Percentiles rank a stretch among this genome's conserved stretches.
Evolutionary conservation across 1,284 basidiomycete genomes (phyloP).

Genomic region (Bjerkandera adusta): DNA sequence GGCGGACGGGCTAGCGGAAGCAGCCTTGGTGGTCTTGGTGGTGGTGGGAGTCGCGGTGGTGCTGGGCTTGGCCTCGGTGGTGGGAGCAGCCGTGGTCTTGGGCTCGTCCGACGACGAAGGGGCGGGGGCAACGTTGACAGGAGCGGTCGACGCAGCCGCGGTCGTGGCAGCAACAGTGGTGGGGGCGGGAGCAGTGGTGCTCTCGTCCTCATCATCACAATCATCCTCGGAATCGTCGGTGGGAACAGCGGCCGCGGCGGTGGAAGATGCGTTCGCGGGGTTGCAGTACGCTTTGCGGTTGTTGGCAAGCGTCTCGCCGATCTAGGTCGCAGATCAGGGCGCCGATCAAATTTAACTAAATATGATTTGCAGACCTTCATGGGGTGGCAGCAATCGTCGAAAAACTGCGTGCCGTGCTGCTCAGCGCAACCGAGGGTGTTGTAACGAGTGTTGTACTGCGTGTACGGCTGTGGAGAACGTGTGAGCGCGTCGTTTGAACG

Average conservation of each 20-base stretch:
- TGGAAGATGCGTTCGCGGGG: slow-evolving; percentile 25
- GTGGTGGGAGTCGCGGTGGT: slow-evolving; percentile 14
- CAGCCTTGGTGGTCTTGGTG: slow-evolving; percentile 1
- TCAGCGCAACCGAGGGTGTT: slow-evolving; percentile 51
- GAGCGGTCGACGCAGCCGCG: slow-evolving; percentile 15
- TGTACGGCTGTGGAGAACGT: slow-evolving; percentile 42
- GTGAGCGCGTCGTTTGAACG: neutral
- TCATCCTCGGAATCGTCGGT: slow-evolving; percentile 14
- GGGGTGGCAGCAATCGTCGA: slow-evolving; percentile 59
- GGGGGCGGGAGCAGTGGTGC: slow-evolving; percentile 20
- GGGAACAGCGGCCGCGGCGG: slow-evolving; percentile 27
- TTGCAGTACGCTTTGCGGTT: slow-evolving; percentile 54
- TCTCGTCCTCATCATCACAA: slow-evolving; percentile 30
- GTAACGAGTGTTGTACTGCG: slow-evolving; percentile 65
- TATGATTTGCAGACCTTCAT: slow-evolving; percentile 39
- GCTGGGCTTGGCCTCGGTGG: slow-evolving; percentile 5
- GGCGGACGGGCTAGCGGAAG: slow-evolving; percentile 17
- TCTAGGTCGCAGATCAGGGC: slow-evolving; percentile 28
- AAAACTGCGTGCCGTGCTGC: slow-evolving; percentile 69
- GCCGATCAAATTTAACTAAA: neutral
- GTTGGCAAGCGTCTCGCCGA: slow-evolving; percentile 45
- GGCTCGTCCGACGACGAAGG: slow-evolving; percentile 3
- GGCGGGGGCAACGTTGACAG: slow-evolving; percentile 14
- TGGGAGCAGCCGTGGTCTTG: slow-evolving; percentile 6
- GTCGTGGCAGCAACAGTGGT: slow-evolving; percentile 12